Base-by-base conservation (phyloP, 306 rosid species). In the Vigna reflexopilosa region DNA sequence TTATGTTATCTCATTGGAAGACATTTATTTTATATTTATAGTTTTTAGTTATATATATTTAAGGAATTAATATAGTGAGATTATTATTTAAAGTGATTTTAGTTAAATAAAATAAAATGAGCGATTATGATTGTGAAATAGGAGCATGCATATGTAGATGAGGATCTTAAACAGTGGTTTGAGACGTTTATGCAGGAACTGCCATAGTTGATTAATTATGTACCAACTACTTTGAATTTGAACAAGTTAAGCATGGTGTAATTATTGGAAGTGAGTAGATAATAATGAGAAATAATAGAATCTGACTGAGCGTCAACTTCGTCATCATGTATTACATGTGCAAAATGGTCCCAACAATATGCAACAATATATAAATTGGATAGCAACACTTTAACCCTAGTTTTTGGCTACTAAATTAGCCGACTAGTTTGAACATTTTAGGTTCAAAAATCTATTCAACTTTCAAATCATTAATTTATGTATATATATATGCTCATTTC, bases 121-220 rank as follows among this genome's bases (percentile, higher is more conserved):
- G 38, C 1, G 6, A 30, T 34, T 34, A 34, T 34, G 7, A 34
- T 6, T 36, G 2, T 36, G 9, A 36, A 1, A 36, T 1, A 9
- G 10, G 22, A 54, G 59, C 17, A 54, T 54, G 34, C 4, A 49
- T 17, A 10, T 11, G 2, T 16, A 36, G 34, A 65, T 32, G 42
- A 3, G 73, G 49, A 38, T 34, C 51, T 64, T 34, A 76, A 65
- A 38, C 66, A 22, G 67, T 40, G 80, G 66, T 77, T 77, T 77
- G 20, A 20, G 73, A 51, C 73, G 73, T 65, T 76, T 76, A 76
- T 51, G 71, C 56, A 52, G 44, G 65, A 76, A 51, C 48, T 51
- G 36, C 45, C 80, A 20, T 28, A 51, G 26, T 34, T 52, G 51
- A 40, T 65, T 40, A 66, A 66, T 66, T 2, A 66, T 66, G 22